Evolutionary conservation across 164 flowering plant species (phyloP), one percentile per base, ranked within the genome.

Genomic region (Umbilicus rupestris): DNA sequence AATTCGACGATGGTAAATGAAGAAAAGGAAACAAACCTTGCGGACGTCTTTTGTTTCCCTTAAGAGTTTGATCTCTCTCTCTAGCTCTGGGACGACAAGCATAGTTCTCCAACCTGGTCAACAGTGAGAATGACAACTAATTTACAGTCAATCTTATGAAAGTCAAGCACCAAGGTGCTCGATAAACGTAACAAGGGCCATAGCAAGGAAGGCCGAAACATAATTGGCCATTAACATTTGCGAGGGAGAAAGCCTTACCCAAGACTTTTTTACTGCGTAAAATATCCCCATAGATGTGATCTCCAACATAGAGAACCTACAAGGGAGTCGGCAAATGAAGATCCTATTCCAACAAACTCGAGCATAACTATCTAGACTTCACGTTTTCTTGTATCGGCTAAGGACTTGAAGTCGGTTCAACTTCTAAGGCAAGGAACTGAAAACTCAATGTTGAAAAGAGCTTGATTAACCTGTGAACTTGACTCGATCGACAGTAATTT

Each of bases 301-400:
- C 99, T n/a, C 99, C 99, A 78, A 94, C 97, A 77, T 94, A 94
- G 39, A 94, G 97, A 76, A 94, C 97, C 98, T 94, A 76, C 72
- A 29, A 69, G 66, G 72, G 24, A 28, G 52, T 29, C 28, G 65
- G 17, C 0, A 41, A 19, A 67, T 63, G 14, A 20, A 26, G 24
- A 62, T 11, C 39, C 28, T 7, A 52, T 52, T 10, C 30, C 3
- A 2, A 9, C 9, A 52, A 2, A 2, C 31, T 52, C 59, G n/a
- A 52, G 24, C 55, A 49, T n/a, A 49, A 49, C 20, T 49, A 20
- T 6, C 26, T n/a, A 49, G 64, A 19, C 24, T 28, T 33, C 30
- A 9, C 37, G 37, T 35, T 22, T 22, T 14, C 17, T n/a, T 33
- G 37, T 33, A 16, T 29, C 9, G 37, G 17, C 26, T 37, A 12